Base-by-base conservation (phyloP, 345 rosid genomes). In the Xanthoceras sorbifolium region DNA sequence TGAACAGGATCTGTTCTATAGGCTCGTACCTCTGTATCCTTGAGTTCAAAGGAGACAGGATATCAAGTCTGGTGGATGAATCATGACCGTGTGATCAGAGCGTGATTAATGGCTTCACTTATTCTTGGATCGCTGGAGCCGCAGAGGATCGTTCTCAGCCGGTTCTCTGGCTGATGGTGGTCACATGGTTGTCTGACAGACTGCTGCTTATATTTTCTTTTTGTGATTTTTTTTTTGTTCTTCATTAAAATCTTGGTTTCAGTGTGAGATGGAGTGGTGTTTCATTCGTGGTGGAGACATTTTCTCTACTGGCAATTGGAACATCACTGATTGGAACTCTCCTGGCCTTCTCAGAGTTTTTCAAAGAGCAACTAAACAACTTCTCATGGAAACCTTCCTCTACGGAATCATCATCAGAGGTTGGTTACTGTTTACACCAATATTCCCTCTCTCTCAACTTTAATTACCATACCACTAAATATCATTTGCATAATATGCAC, bases 221-320 rank as follows among this genome's bases (percentile, higher is more conserved):
- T 46, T 61, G 25, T 60, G 15, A 2, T 60, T 25, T 26, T 22
- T 10, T 23, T 22, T 9, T 23, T 9, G 23, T 36, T 38, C 9
- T 1, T 6, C 42, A 38, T 38, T 1, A 38, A 38, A 38, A n/a
- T n/a, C 26, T 73, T 32, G 20, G 28, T 38, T 64, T 42, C 82
- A 90, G 92, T 46, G 88, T 79, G 75, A 80, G 67, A 80, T 85
- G 92, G 94, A 63, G 80, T 7, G 92, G 94, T 28, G 68, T 89
- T 64, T 74, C 92, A 4, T 78, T 79, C 36, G 82, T 90, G 91
- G 87, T 90, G 34, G 89, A 87, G 79, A 85, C 90, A 36, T 88
- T 90, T 78, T 90, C 94, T 63, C 86, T 87, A 65, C 81, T 89
- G 9, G 94, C 94, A 14, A 75, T 89, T 32, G 94, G 90, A 72